Evolutionary conservation across 805 yeast genomes (phyloP).

Genomic region (Allodekkera sacchari): DNA sequence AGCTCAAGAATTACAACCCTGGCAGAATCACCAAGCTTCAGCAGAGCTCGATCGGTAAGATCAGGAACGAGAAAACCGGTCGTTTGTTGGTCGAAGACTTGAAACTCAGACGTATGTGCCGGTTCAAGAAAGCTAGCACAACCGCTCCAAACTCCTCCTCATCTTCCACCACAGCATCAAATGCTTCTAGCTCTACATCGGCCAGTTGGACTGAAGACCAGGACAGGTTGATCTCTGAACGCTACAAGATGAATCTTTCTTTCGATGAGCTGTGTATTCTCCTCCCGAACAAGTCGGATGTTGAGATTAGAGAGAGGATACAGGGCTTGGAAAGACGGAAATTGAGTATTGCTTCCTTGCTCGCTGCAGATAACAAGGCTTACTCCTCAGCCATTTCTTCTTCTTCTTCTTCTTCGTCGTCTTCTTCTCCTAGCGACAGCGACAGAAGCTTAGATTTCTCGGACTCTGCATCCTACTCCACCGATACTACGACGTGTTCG

Average conservation of each 20-base stretch:
- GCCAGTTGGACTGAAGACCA: slow-evolving; percentile 58
- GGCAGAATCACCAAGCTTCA: slow-evolving; percentile 2
- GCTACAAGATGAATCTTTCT: slow-evolving; percentile 50
- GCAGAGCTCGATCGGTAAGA: background rate
- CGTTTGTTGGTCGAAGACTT: slow-evolving; percentile 2
- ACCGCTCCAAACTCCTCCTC: background rate
- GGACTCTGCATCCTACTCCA: background rate
- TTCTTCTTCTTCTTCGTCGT: slow-evolving; percentile 3
- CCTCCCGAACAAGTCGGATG: slow-evolving; percentile 63
- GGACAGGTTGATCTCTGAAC: slow-evolving; percentile 53
- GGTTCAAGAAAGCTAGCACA: slow-evolving; percentile 1
- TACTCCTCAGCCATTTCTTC: background rate
- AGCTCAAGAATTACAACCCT: slow-evolving; percentile 20
- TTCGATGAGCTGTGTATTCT: slow-evolving; percentile 67
- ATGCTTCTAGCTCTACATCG: background rate
- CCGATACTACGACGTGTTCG: background rate
- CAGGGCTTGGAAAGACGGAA: slow-evolving; percentile 29
- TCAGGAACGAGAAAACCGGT: slow-evolving; percentile 2
- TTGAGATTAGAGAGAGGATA: slow-evolving; percentile 62
- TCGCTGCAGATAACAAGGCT: slow-evolving; percentile 2
- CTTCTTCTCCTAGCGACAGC: too few species aligned
- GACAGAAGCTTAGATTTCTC: slow-evolving; percentile 1
- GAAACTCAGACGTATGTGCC: background rate
- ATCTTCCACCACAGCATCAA: background rate
- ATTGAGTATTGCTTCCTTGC: slow-evolving; percentile 9